Evolutionary conservation across 352 stramenopile genomes (phyloP).

Genomic region (Phytopythium aichiense): DNA sequence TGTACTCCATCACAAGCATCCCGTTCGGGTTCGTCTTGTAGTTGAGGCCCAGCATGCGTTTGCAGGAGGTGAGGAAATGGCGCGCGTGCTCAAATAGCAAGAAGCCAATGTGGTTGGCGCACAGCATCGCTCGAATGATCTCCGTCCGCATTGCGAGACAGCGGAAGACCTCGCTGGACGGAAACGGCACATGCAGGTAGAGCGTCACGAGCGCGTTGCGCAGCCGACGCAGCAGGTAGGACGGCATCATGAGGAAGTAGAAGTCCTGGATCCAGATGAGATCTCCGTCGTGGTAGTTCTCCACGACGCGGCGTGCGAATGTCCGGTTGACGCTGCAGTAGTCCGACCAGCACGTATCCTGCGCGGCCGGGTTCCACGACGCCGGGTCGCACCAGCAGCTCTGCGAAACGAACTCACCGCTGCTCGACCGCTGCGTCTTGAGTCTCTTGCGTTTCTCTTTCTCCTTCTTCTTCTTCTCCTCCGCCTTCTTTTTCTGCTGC

Average conservation of each 20-base stretch:
- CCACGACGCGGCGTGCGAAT: slow-evolving; percentile 48
- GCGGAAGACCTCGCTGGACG: slow-evolving; percentile 97
- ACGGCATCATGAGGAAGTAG: slow-evolving; percentile 97
- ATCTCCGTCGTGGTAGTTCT: slow-evolving; percentile 78
- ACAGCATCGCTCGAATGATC: slow-evolving; percentile 89
- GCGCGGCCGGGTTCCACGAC: slow-evolving; percentile 76
- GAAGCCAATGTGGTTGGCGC: slow-evolving; percentile 92
- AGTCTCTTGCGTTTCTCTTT: too few species aligned
- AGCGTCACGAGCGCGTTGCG: slow-evolving; percentile 92
- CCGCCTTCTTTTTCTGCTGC: background rate
- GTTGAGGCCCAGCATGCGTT: slow-evolving; percentile 93
- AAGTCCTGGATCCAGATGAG: slow-evolving; percentile 98
- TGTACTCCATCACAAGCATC: slow-evolving; percentile 93
- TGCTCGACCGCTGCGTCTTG: slow-evolving; percentile 1
- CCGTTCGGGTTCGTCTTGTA: slow-evolving; percentile 86
- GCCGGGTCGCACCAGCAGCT: slow-evolving; percentile 51
- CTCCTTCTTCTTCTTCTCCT: slow-evolving; percentile 3
- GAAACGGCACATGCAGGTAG: slow-evolving; percentile 98
- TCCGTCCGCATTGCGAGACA: slow-evolving; percentile 90
- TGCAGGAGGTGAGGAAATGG: slow-evolving; percentile 90
- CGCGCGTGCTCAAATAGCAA: slow-evolving; percentile 92
- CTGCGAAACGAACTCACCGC: slow-evolving; percentile 8
- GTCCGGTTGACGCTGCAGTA: slow-evolving; percentile 79
- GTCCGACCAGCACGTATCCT: slow-evolving; percentile 73
- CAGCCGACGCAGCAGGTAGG: slow-evolving; percentile 92